Evolutionary conservation across 2,329 filamentous ascomycete genomes (phyloP), one percentile per base, ranked within the genome.

Genomic region (Harringtonia lauricola): DNA sequence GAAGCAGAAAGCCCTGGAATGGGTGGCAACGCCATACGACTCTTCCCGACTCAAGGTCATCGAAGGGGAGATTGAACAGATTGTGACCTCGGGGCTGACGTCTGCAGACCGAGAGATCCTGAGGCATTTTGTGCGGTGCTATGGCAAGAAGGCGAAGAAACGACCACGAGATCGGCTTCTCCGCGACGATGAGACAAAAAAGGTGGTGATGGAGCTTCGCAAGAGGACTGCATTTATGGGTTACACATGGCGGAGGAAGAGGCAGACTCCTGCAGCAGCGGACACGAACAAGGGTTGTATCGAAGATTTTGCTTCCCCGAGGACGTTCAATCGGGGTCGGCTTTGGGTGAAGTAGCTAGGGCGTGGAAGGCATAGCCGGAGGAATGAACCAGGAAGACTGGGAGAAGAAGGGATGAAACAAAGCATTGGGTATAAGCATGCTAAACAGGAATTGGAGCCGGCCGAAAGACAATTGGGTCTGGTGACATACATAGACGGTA

Each of bases 171-270:
- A 98, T 60, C 83, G 83, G 54, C 64, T 96, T 45, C 65, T 96
- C 24, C 72, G 90, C 36, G 90, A 96, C 59, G 72, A 71, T 22
- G 63, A 67, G 9, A 73, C 82, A 8, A 81, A 78, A 34, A 71
- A 70, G 34, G 67, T 71, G 15, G 87, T 83, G n/a, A 66, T 96
- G 60, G 79, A 86, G 52, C 72, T 92, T 50, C 76, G 92, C 47
- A 94, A 90, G 63, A 75, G 74, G 58, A 83, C 76, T 22, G 88
- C 87, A 0, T 96, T 96, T 61, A 63, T 94, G 48, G 90, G 90
- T 1, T 98, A 98, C 59, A 86, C 84, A 2, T 96, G 92, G 70
- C 75, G 79, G 13, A 68, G 79, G 38, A 68, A 69, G 44, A 49
- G 48, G 41, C 45, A 47, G 14, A 39, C 36, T 29, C 42, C 42